These are phyloP conservation scores for Sarocladiaceae sp. DNA, from an alignment of 2,329 filamentous ascomycete species.

Conservation along the genomic window DNA sequence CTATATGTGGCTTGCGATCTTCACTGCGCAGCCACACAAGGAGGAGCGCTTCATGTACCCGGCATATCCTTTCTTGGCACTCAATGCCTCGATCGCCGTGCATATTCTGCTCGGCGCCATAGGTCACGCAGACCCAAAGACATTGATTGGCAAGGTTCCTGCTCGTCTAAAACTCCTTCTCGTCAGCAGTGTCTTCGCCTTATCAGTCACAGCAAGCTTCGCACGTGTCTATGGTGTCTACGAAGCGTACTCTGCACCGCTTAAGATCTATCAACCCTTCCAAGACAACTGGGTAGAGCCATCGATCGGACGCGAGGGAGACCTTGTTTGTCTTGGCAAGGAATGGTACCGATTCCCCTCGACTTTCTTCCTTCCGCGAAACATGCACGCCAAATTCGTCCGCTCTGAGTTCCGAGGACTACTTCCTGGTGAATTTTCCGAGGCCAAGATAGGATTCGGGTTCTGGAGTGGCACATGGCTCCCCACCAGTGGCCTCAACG, in stretches of 20 bases:
- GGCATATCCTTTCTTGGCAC: conserved; percentile 80
- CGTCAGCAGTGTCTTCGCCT: conserved; percentile 56
- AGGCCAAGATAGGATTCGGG: conserved; percentile 64
- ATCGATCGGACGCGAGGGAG: conserved; percentile 53
- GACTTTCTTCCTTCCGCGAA: conserved; percentile 83
- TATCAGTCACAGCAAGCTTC: conserved; percentile 62
- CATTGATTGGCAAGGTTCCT: conserved; percentile 67
- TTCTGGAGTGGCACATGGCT: conserved; percentile 82
- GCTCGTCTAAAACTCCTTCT: conserved; percentile 66
- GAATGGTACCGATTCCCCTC: conserved; percentile 98
- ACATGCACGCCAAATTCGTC: conserved; percentile 82
- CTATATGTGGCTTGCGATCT: conserved; percentile 91
- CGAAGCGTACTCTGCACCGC: conserved; percentile 77
- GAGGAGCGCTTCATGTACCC: conserved; percentile 99
- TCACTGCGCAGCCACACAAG: conserved; percentile 91
- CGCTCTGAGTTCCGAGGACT: conserved; percentile 86
- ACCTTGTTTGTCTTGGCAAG: conserved; percentile 84
- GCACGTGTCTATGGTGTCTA: conserved; percentile 73
- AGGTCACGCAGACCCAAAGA: conserved; percentile 64
- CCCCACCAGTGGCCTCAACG: conserved; percentile 82
- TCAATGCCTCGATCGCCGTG: conserved; percentile 82
- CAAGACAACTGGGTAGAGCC: conserved; percentile 45
- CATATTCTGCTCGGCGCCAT: conserved; percentile 76
- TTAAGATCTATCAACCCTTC: conserved; percentile 66
- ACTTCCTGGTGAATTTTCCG: conserved; percentile 84